phyloP scores from a whole-genome alignment of 176 grass and related monocot genomes.

The Tuctoria greenei region DNA sequence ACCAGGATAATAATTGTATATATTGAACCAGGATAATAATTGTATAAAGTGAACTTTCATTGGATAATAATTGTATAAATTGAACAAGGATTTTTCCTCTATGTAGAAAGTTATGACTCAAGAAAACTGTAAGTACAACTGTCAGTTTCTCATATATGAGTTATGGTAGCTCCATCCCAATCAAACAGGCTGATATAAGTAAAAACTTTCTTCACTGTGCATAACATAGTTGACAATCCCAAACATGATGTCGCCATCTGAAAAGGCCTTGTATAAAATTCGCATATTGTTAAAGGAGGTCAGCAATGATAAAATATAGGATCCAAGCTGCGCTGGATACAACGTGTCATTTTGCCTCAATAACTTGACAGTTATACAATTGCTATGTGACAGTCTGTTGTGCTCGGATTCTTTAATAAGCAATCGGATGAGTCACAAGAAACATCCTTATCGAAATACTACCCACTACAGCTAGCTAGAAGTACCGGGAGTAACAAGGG shows the following conservation, averaged over 20 bases:
- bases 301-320: background rate
- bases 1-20: background rate
- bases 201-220: background rate
- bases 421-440: background rate
- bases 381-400: slow-evolving; percentile 1
- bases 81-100: background rate
- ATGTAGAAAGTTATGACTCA: background rate
- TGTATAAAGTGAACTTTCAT: background rate
- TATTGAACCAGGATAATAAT: background rate
- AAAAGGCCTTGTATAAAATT: background rate
- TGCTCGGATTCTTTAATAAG: background rate
- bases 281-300: background rate
- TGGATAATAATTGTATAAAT: background rate
- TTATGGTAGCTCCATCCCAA: slow-evolving; percentile 20
- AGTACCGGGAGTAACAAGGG: slow-evolving; percentile 18
- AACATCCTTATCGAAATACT: slow-evolving; percentile 13
- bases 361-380: slow-evolving; percentile 23
- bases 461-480: background rate
- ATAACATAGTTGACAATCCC: background rate
- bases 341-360: background rate
- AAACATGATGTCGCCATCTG: background rate
- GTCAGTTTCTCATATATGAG: background rate
- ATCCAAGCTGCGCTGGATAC: background rate
- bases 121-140: slow-evolving; percentile 12
- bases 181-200: slow-evolving; percentile 21